phyloP scores from a whole-genome alignment of 208 protist genomes.

The Leishmania tarentolae region DNA sequence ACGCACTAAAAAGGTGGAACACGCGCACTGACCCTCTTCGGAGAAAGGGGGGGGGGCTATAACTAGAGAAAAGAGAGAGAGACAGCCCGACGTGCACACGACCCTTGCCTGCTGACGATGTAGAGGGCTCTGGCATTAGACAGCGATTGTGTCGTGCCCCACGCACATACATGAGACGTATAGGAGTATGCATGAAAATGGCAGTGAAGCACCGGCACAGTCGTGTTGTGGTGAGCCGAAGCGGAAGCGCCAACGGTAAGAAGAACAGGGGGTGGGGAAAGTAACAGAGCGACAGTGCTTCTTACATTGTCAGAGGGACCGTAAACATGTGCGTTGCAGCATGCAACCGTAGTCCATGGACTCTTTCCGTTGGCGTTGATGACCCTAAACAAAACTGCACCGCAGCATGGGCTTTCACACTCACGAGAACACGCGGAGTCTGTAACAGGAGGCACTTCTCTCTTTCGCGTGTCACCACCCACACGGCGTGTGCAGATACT shows the following conservation, averaged over 20 bases:
- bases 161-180: background rate
- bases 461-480: background rate
- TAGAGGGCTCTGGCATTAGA: background rate
- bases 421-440: background rate
- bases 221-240: background rate
- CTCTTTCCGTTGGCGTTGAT: background rate
- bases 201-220: too few species aligned
- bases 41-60: background rate
- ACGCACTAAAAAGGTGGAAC: background rate
- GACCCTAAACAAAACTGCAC: background rate
- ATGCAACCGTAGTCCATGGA: background rate
- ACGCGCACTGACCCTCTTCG: background rate
- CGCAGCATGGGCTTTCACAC: background rate
- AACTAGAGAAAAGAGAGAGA: too few species aligned
- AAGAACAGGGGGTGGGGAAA: background rate
- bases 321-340: background rate
- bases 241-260: background rate
- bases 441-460: background rate
- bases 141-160: background rate
- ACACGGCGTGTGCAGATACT: background rate
- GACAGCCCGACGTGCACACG: background rate
- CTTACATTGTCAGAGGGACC: background rate
- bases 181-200: background rate
- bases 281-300: background rate
- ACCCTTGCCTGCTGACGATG: background rate